Conservation (phyloP, 306 rosid species). For the Trifolium fragiferum region DNA sequence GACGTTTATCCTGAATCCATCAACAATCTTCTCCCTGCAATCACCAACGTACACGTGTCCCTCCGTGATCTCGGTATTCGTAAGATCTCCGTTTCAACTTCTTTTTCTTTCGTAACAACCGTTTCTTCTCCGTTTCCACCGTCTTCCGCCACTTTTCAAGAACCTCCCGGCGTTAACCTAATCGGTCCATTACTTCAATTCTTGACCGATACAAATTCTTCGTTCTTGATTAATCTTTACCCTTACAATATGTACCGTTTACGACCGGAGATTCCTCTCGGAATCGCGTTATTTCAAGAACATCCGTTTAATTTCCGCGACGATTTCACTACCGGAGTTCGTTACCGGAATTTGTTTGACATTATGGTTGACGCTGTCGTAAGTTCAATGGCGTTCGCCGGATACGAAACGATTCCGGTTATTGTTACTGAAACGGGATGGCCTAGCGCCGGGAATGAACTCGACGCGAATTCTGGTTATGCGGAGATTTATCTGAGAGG, state of each 20-base stretch:
- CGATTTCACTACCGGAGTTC: conserved; percentile 73
- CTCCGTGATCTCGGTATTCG: conserved; percentile 77
- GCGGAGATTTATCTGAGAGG: conserved; percentile 79
- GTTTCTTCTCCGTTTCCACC: conserved; percentile 75
- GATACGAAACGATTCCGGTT: conserved; percentile 62
- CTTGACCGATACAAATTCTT: conserved; percentile 73
- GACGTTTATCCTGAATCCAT: conserved; percentile 49
- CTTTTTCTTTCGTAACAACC: conserved; percentile 68
- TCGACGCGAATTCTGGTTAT: conserved; percentile 66
- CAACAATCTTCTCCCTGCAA: conserved; percentile 64
- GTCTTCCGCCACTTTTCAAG: conserved; percentile 69
- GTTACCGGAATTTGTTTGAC: conserved; percentile 81
- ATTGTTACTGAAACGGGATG: conserved; percentile 88
- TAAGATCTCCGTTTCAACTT: conserved; percentile 70
- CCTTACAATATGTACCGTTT: conserved; percentile 81
- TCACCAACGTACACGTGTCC: conserved; percentile 64
- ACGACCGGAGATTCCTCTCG: conserved; percentile 68
- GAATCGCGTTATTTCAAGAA: conserved; percentile 73
- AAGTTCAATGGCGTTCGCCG: conserved; percentile 68
- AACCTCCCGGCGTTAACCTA: conserved; percentile 40
- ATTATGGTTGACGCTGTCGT: conserved; percentile 78
- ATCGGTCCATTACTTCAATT: conserved; percentile 71
- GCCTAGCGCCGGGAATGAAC: conserved; percentile 68
- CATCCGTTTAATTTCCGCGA: conserved; percentile 78
- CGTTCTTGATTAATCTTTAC: conserved; percentile 78